These are phyloP conservation scores for Pseudogymnoascus sp. DNA, from an alignment of 2,329 filamentous ascomycete species.

Conservation along the genomic window DNA sequence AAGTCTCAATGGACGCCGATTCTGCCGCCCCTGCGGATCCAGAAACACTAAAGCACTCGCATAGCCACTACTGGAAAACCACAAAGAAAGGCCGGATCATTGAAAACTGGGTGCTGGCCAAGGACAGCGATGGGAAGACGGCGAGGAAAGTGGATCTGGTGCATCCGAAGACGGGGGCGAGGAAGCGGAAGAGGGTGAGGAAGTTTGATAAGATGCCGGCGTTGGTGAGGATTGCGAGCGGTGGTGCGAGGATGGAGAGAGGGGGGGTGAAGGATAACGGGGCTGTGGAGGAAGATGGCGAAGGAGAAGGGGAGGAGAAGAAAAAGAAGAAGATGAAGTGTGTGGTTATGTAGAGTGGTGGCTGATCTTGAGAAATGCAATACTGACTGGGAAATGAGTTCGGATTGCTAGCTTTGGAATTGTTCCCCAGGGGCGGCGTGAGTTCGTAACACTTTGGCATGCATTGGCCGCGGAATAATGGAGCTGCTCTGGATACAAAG, in stretches of 20 bases:
- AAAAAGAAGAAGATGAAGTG: neutral
- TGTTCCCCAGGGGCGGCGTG: too few relatives aligned
- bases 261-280: neutral
- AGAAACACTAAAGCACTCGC: neutral
- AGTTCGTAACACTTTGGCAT: too few relatives aligned
- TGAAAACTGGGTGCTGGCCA: neutral
- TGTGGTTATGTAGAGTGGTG: neutral
- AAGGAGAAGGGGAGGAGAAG: neutral
- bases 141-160: neutral
- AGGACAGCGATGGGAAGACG: neutral
- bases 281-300: neutral
- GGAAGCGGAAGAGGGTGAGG: neutral
- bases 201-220: neutral
- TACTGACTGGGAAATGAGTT: neutral
- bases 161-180: neutral
- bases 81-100: neutral
- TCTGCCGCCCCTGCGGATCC: neutral
- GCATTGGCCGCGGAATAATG: too few relatives aligned
- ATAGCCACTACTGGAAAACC: neutral
- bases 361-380: neutral
- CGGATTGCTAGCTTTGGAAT: neutral
- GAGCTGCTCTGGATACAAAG: too few relatives aligned
- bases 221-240: neutral
- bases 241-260: neutral
- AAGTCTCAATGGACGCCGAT: neutral